Conservation (phyloP, 1,139 yeast species). For the Protomyces pachydermus region DNA sequence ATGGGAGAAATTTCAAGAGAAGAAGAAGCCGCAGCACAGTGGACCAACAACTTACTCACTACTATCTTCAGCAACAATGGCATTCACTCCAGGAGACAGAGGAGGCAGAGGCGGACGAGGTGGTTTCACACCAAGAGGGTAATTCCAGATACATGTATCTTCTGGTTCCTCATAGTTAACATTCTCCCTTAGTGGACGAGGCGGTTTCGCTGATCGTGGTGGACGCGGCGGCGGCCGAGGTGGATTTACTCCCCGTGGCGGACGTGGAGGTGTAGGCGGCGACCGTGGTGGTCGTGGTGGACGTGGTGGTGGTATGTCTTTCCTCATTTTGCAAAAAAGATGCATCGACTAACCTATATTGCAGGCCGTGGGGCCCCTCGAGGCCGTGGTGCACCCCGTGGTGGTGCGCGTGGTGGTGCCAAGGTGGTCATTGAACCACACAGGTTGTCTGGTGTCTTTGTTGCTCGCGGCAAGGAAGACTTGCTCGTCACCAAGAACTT, state of each 20-base stretch:
- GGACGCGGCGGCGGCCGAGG: conserved; percentile 46
- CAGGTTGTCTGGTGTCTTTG: conserved; percentile 88
- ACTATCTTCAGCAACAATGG: conserved; percentile 41
- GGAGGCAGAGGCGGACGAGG: conserved; percentile 36
- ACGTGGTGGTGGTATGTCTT: conserved; percentile 20
- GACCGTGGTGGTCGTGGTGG: conserved; percentile 27
- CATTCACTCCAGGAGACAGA: conserved; percentile 51
- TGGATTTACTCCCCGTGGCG: conserved; percentile 54
- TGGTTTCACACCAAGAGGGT: conserved; percentile 30
- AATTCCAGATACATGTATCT: conserved; percentile 27
- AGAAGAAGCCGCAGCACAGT: neutral
- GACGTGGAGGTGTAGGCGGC: conserved; percentile 34
- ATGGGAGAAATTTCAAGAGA: neutral
- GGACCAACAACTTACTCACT: too few species aligned
- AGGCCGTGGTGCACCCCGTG: conserved; percentile 51
- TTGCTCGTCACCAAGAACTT: conserved; percentile 90
- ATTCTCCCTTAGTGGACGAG: conserved; percentile 27
- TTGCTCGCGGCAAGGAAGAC: conserved; percentile 99
- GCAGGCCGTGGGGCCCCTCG: conserved; percentile 34
- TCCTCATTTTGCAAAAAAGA: neutral
- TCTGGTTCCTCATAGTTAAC: conserved; percentile 32
- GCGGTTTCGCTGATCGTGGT: conserved; percentile 30
- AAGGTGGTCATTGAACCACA: conserved; percentile 97
- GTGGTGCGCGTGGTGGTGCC: conserved; percentile 83
- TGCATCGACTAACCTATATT: conserved; percentile 13